Evolutionary conservation across 2,329 filamentous ascomycete genomes (phyloP).

Genomic region (Scedosporium boydii): DNA sequence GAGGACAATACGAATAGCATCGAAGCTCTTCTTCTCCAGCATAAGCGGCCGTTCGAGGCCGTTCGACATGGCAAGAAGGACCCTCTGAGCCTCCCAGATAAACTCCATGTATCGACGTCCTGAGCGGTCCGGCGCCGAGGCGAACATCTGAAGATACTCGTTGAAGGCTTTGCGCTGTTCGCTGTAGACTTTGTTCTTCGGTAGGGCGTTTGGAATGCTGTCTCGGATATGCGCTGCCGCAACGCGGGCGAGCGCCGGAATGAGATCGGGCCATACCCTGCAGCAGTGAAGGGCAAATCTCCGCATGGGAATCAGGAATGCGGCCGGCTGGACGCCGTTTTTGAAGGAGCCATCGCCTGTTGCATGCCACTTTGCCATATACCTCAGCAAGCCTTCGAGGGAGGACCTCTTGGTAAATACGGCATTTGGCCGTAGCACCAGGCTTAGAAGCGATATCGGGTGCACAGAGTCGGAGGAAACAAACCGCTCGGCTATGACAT

Average conservation of each 20-base stretch:
- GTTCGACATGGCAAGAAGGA: conserved; percentile 42
- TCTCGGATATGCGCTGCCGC: conserved; percentile 19
- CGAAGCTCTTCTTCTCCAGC: conserved; percentile 42
- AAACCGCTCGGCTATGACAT: not conserved
- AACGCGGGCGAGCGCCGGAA: conserved; percentile 20
- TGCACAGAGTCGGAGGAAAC: not conserved
- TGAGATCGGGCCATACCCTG: conserved; percentile 17
- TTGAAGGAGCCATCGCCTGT: not conserved
- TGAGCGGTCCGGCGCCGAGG: conserved; percentile 17
- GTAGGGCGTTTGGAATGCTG: conserved; percentile 11
- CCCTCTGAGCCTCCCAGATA: conserved; percentile 49
- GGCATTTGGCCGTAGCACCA: not conserved
- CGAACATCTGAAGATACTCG: conserved; percentile 21
- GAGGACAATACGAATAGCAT: conserved; percentile 43
- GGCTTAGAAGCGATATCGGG: not conserved
- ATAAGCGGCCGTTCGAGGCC: conserved; percentile 36
- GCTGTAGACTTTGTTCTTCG: conserved; percentile 12
- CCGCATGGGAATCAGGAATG: conserved; percentile 3
- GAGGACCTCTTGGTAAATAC: not conserved
- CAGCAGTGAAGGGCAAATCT: conserved; percentile 10
- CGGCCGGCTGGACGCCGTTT: not conserved
- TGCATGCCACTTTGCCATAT: conserved; percentile 3
- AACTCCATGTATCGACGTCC: conserved; percentile 29
- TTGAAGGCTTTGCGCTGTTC: conserved; percentile 26
- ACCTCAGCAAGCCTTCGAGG: not conserved